Evolutionary conservation across 768 basidiomycete species (phyloP).

Genomic region (Suillus tomentosus): DNA sequence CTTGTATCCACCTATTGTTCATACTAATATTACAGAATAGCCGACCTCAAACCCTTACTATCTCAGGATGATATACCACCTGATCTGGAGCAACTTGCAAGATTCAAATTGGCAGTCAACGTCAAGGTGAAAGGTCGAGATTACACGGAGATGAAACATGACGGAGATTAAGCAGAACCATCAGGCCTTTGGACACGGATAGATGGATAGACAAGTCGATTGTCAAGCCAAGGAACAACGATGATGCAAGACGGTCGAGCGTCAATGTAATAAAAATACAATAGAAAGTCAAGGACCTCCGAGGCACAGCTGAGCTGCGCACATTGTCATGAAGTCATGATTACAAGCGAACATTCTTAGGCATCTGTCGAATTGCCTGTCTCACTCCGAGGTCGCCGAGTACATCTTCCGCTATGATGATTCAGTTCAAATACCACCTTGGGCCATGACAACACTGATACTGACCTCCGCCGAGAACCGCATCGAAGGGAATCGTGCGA

Average conservation of each 20-base stretch:
- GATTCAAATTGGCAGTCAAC: neutral
- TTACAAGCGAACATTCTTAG: slow-evolving; percentile 49
- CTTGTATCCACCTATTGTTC: neutral
- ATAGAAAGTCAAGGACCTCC: slow-evolving; percentile 3
- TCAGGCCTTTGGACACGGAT: neutral
- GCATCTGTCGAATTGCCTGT: slow-evolving; percentile 59
- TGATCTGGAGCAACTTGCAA: neutral
- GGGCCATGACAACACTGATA: neutral
- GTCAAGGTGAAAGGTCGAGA: neutral
- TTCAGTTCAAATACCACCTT: slow-evolving; percentile 5
- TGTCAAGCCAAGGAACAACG: neutral
- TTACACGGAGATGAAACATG: slow-evolving; percentile 1
- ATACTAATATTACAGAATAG: neutral
- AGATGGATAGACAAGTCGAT: neutral
- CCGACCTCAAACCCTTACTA: neutral
- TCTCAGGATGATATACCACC: neutral
- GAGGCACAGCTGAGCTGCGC: neutral
- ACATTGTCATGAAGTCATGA: neutral
- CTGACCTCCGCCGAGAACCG: slow-evolving; percentile 28
- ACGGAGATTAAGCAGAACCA: slow-evolving; percentile 3
- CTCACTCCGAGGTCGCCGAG: slow-evolving; percentile 61
- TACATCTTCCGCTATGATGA: slow-evolving; percentile 51
- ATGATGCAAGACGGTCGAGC: neutral
- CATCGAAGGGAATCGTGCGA: slow-evolving; percentile 25
- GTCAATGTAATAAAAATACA: slow-evolving; percentile 8